Evolutionary conservation across 2,329 filamentous ascomycete species (phyloP).

Genomic region (Aspergillus bombycis): DNA sequence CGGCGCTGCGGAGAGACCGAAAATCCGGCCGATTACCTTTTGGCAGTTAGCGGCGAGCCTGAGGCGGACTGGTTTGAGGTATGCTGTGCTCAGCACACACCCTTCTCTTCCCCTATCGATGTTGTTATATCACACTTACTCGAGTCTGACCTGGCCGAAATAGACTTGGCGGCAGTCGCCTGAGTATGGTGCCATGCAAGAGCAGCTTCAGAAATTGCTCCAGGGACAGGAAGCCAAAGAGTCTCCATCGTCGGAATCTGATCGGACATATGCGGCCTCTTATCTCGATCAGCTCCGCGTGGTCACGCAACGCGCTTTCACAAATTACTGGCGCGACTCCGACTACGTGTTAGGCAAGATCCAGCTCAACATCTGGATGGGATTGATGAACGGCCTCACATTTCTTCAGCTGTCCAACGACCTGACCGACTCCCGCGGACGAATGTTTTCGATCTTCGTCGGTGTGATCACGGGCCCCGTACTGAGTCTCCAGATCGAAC

Average conservation of each 20-base stretch:
- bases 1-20: constrained; percentile 1
- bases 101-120: not conserved
- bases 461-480: constrained; percentile 7
- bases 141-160: not conserved
- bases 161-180: not conserved
- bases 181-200: not conserved
- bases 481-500: constrained; percentile 16
- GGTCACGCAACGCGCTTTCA: constrained; percentile 50
- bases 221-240: not conserved
- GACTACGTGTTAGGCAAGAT: constrained; percentile 15
- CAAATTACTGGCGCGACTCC: constrained; percentile 21
- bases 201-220: not conserved
- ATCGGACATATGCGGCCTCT: constrained; percentile 24
- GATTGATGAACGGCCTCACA: constrained; percentile 16
- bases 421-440: not conserved
- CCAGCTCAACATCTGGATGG: constrained; percentile 12
- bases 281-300: constrained; percentile 61
- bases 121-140: not conserved
- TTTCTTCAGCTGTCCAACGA: constrained; percentile 1
- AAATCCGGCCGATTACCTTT: constrained; percentile 12
- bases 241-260: not conserved
- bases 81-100: not conserved
- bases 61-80: not conserved
- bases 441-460: constrained; percentile 12
- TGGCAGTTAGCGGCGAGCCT: not conserved